phyloP scores from a whole-genome alignment of 768 basidiomycete genomes.

The Dioszegia hungarica region DNA sequence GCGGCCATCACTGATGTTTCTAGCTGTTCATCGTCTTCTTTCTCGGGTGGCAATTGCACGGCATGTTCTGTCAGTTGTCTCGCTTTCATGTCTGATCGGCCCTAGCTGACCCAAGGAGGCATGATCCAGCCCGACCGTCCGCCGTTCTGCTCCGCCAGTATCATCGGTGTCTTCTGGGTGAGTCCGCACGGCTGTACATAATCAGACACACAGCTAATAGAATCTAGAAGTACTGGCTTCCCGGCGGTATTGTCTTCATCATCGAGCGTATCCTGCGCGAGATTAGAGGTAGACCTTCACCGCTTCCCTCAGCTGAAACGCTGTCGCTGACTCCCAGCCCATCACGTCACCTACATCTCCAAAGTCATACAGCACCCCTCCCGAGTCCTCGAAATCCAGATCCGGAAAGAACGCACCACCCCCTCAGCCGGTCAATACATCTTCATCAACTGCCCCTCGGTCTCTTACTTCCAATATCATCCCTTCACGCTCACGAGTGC shows the following conservation, averaged over 20 bases:
- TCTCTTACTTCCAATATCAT: constrained; percentile 96
- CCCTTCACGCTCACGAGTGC: constrained; percentile 92
- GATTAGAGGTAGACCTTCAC: constrained; percentile 54
- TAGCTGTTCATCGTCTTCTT: constrained; percentile 91
- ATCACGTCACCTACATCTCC: constrained; percentile 85
- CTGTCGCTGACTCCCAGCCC: constrained; percentile 51
- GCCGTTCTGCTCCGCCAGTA: constrained; percentile 78
- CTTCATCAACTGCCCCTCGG: constrained; percentile 72
- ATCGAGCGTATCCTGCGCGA: constrained; percentile 86
- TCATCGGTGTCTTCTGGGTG: constrained; percentile 93
- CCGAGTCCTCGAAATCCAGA: constrained; percentile 89
- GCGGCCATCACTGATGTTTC: constrained; percentile 52
- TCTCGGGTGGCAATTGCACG: constrained; percentile 88
- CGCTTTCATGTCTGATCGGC: background rate
- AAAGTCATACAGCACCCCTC: constrained; percentile 87
- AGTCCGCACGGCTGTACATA: constrained; percentile 34
- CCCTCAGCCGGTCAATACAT: constrained; percentile 87
- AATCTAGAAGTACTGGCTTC: constrained; percentile 46
- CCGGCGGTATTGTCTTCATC: constrained; percentile 64
- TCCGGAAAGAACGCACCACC: constrained; percentile 89
- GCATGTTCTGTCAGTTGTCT: constrained; percentile 62
- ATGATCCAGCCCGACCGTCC: constrained; percentile 69
- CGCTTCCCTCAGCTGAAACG: background rate
- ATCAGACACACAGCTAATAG: background rate
- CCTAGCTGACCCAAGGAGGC: constrained; percentile 14